phyloP scores from a whole-genome alignment of 345 rosid species.

The Ailanthus altissimus region DNA sequence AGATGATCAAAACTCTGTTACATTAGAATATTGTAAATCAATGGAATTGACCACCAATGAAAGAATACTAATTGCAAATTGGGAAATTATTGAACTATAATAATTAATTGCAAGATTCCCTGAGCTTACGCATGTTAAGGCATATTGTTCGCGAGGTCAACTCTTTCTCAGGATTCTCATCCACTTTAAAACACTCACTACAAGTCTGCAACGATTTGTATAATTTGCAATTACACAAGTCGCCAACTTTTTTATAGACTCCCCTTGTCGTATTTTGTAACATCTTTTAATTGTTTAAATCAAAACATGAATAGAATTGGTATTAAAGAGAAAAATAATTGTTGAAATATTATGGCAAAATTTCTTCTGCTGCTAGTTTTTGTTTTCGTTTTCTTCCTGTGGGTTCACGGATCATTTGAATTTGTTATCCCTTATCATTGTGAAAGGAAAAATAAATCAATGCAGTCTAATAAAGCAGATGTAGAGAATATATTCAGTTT shows the following conservation, averaged over 20 bases:
- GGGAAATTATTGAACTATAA: background rate
- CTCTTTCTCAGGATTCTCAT: background rate
- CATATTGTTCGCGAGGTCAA: background rate
- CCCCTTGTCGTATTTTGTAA: background rate
- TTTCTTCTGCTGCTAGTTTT: too few species aligned
- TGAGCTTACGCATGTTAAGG: background rate
- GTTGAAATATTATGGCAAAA: too few species aligned
- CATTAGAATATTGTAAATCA: background rate
- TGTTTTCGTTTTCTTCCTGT: background rate
- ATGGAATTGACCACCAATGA: background rate
- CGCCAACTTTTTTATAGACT: background rate
- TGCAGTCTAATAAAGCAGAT: too few species aligned
- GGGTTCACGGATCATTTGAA: background rate
- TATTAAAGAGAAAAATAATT: background rate
- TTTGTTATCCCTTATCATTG: background rate
- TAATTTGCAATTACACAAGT: background rate
- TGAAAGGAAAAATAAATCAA: too few species aligned
- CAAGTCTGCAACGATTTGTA: too few species aligned
- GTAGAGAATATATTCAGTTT: too few species aligned
- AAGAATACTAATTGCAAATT: background rate
- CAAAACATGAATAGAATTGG: too few species aligned
- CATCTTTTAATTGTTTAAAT: background rate
- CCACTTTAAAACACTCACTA: background rate
- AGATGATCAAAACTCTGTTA: background rate
- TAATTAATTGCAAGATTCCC: conserved; percentile 4